phyloP scores from a whole-genome alignment of 805 yeast species.

The Candida cerambycidarum region DNA sequence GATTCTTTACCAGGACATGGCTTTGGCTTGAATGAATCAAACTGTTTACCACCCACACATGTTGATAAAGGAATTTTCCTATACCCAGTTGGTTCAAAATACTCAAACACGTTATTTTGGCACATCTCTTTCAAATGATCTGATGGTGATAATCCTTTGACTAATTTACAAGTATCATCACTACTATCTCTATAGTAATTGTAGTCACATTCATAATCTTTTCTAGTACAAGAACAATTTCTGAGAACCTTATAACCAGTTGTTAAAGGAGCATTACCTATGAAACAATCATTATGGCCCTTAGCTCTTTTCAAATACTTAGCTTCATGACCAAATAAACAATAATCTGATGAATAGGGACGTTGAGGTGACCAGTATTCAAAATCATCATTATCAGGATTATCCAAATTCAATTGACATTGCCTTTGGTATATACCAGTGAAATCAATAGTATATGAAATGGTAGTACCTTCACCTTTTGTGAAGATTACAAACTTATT shows the following conservation, averaged over 20 bases:
- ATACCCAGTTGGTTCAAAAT: slow-evolving; percentile 89
- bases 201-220: slow-evolving; percentile 92
- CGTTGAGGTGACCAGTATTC: slow-evolving; percentile 45
- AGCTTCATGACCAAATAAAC: slow-evolving; percentile 46
- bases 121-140: slow-evolving; percentile 63
- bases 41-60: slow-evolving; percentile 74
- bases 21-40: slow-evolving; percentile 62
- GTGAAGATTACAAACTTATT: slow-evolving; percentile 71
- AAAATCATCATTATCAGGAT: slow-evolving; percentile 40
- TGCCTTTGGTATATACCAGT: slow-evolving; percentile 35
- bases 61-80: slow-evolving; percentile 82
- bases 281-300: slow-evolving; percentile 63
- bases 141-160: slow-evolving; percentile 68
- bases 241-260: slow-evolving; percentile 55
- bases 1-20: slow-evolving; percentile 88
- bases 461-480: slow-evolving; percentile 44
- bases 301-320: slow-evolving; percentile 39
- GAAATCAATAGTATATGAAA: slow-evolving; percentile 41
- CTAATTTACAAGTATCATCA: slow-evolving; percentile 85
- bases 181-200: slow-evolving; percentile 59
- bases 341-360: slow-evolving; percentile 32
- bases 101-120: slow-evolving; percentile 58
- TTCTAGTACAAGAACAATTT: slow-evolving; percentile 81
- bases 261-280: slow-evolving; percentile 58
- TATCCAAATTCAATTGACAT: slow-evolving; percentile 43